Base-by-base conservation (phyloP, 208 protist genomes). In the Acanthamoeba rhysodes region DNA sequence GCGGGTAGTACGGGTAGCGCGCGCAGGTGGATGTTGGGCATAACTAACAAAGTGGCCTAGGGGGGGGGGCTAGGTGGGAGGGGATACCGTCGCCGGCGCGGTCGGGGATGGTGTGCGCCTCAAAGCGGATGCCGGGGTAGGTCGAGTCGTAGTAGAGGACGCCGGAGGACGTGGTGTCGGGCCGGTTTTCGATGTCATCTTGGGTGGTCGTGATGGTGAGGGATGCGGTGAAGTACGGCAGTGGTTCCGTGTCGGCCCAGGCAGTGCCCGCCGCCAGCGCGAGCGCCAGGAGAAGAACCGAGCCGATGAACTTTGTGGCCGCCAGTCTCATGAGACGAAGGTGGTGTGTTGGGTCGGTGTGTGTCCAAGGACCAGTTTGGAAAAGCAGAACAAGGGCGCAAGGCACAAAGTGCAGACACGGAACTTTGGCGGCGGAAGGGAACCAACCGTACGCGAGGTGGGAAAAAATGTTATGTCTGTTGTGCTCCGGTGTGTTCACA, bases 31-130 rank as follows among this genome's bases (percentile, higher is more conserved):
- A 48, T 48, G 45, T 48, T 48, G 45, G 45, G 45, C 10, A 48
- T 7, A 4, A 48, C 41, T 5, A 45, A 45, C 41, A 45, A 1
- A 45, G 5, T n/a, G n/a, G n/a, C n/a, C n/a, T n/a, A n/a, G n/a
- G n/a, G n/a, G n/a, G n/a, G n/a, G n/a, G n/a, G n/a, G n/a, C n/a
- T n/a, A n/a, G n/a, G n/a, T 9, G 14, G 64, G 64, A 8, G 6
- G 14, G 3, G 12, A 24, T 41, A 80, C 72, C 72, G 9, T 80
- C 72, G 72, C 72, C 41, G 12, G 34, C 37, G 37, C 72, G 29
- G 41, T 80, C 72, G 8, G 72, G 72, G 72, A 12, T 41, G 72
- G 72, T 80, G 72, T 50, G 72, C 34, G 72, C 72, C 8, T 80
- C 72, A 50, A 29, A 80, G 37, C 72, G 72, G 5, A 32, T 22